These are phyloP conservation scores for Starmerella gropengiesseri DNA, from an alignment of 805 yeast genomes.

Conservation along the genomic window DNA sequence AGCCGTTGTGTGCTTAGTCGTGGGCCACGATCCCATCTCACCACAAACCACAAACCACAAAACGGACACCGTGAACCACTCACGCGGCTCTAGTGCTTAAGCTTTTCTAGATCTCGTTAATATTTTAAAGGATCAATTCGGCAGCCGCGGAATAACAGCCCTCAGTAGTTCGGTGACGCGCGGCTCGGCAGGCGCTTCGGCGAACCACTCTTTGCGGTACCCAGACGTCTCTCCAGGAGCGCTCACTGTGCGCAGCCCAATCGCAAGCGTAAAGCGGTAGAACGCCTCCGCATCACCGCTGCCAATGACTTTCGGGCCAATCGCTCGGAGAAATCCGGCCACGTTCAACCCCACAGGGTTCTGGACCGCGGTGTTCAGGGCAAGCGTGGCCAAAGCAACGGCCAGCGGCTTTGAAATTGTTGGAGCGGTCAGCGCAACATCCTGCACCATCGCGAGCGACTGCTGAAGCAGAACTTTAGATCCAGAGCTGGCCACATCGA, in stretches of 20 bases:
- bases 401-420: slow-evolving; percentile 17
- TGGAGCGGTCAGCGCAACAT: not conserved
- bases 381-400: slow-evolving; percentile 38
- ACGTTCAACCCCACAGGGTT: slow-evolving; percentile 9
- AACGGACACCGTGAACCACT: slow-evolving; percentile 12
- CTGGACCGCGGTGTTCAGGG: slow-evolving; percentile 21
- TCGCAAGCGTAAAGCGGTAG: slow-evolving; percentile 23
- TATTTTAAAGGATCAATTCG: not conserved
- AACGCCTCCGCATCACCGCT: slow-evolving; percentile 19
- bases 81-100: no score
- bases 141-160: slow-evolving; percentile 9
- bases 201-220: slow-evolving; percentile 10
- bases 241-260: slow-evolving; percentile 18
- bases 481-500: slow-evolving; percentile 23
- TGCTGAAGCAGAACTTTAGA: slow-evolving; percentile 24
- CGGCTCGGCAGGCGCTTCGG: slow-evolving; percentile 4
- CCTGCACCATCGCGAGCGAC: slow-evolving; percentile 25
- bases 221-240: slow-evolving; percentile 9
- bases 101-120: not conserved
- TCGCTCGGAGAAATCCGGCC: not conserved
- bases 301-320: not conserved
- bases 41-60: no score
- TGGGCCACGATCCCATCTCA: not conserved
- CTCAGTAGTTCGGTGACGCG: slow-evolving; percentile 13
- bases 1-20: slow-evolving; percentile 7